These are phyloP conservation scores for Quercus wislizeni DNA, from an alignment of 306 rosid species.

Conservation along the genomic window DNA sequence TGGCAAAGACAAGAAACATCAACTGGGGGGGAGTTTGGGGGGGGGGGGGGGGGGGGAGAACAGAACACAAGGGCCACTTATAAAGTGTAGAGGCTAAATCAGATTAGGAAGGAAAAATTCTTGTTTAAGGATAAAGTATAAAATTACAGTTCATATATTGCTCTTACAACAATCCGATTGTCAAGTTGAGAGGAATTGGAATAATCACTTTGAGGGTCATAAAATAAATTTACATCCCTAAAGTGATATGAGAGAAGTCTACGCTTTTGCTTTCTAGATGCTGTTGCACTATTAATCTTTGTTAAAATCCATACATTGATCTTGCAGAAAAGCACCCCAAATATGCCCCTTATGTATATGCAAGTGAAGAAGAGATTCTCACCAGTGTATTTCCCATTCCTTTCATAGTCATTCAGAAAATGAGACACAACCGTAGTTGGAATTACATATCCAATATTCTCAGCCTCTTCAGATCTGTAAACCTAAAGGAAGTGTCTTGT, in stretches of 20 bases:
- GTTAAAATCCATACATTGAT: constrained; percentile 13
- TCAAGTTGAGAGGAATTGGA: neutral
- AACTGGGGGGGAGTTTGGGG: neutral
- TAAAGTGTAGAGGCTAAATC: neutral
- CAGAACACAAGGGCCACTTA: neutral
- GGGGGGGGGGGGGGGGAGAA: neutral
- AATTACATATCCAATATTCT: constrained; percentile 97
- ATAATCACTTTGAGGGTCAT: constrained; percentile 1
- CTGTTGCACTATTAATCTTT: neutral
- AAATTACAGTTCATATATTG: neutral
- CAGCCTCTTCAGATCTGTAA: constrained; percentile 97
- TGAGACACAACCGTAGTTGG: constrained; percentile 96
- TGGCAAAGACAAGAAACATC: neutral
- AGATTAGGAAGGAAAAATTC: neutral
- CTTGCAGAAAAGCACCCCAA: constrained; percentile 20
- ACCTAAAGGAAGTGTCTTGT: constrained; percentile 74
- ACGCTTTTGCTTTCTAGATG: neutral
- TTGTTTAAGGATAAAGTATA: neutral
- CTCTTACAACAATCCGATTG: constrained; percentile 5
- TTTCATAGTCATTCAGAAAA: constrained; percentile 88
- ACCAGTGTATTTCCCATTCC: constrained; percentile 90
- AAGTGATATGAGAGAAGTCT: constrained; percentile 3
- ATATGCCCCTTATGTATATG: neutral
- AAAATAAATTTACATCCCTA: neutral
- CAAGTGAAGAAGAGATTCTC: constrained; percentile 33